Evolutionary conservation across 129 eudicot genomes (phyloP), one percentile per base, ranked within the genome.

Genomic region (Glebionis coronaria): DNA sequence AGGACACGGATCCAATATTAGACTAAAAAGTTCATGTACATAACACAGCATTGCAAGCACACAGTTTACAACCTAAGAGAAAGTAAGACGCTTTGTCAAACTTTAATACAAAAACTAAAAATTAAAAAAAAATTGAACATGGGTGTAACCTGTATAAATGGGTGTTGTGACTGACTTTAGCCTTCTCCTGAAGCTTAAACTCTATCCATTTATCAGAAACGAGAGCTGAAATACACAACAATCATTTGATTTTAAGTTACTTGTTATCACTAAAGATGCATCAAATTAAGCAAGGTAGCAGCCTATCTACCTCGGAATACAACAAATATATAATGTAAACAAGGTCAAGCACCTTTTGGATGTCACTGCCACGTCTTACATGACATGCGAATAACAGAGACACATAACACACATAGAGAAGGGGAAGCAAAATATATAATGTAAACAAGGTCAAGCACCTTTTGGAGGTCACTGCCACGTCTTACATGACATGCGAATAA

Each of bases 131-230:
- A 63, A 11, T 1, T 31, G 46, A 45, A 21, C 18, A 72, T 40
- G 63, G 31, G 38, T 2, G 52, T 77, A 50, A 89, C 99, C 99
- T 89, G 91, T 73, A 94, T 80, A 94, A 66, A 21, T 89, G 91
- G 65, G 95, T 80, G 72, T 94, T 94, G 80, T 89, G 97, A 84
- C 90, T 88, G 87, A 90, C 95, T 75, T 79, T 89, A 75, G 90
- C 95, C 80, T 75, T 86, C 59, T 94, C 97, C 79, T 86, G 87
- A 70, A 94, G 90, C 83, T 87, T 90, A 77, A 94, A 94, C 75
- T 81, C 88, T 69, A 84, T 49, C 99, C 95, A 94, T 76, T 89
- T 87, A 67, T 94, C 90, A 75, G 97, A 83, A 79, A 79, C 81
- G 45, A 94, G 86, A 9, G 97, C 97, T 93, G 85, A 63, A 89